Percentiles rank a stretch among this genome's conserved stretches.
These are phyloP conservation scores for Euryodendron excelsum DNA, from an alignment of 148 eudicot genomes.

Conservation along the genomic window DNA sequence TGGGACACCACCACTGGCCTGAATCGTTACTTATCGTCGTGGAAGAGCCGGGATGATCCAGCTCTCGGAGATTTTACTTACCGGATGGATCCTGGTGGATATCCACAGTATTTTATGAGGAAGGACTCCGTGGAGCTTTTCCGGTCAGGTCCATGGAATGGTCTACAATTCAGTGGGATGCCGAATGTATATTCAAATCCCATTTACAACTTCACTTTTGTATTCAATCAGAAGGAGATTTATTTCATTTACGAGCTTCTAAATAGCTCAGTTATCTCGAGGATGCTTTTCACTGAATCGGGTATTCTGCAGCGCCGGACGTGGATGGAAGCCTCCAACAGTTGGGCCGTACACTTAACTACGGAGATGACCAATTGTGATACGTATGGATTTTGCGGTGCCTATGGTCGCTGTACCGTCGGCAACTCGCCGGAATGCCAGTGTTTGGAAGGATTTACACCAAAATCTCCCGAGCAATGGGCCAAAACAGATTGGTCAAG, in stretches of 20 bases:
- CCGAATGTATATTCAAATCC: not conserved
- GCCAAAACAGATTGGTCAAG: slow-evolving; percentile 28
- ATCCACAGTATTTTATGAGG: not conserved
- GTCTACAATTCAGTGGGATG: not conserved
- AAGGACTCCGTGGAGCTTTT: not conserved
- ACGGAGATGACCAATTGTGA: not conserved
- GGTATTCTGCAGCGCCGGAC: not conserved
- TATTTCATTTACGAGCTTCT: not conserved
- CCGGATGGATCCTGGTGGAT: not conserved
- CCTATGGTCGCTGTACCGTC: slow-evolving; percentile 21
- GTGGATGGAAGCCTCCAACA: not conserved
- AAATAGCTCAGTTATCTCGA: not conserved
- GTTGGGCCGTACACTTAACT: not conserved
- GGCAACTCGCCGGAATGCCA: slow-evolving; percentile 17
- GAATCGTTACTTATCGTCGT: not conserved
- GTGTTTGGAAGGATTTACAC: slow-evolving; percentile 30
- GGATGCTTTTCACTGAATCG: not conserved
- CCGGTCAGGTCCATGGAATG: not conserved
- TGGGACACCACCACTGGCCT: not conserved
- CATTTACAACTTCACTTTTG: not conserved
- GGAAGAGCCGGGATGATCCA: not conserved
- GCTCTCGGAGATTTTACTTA: not conserved
- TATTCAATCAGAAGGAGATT: not conserved
- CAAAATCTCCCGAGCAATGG: slow-evolving; percentile 20
- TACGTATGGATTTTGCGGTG: slow-evolving; percentile 28